phyloP scores from a whole-genome alignment of 2,329 filamentous ascomycete species.

The Cercospora zeae-maydis region DNA sequence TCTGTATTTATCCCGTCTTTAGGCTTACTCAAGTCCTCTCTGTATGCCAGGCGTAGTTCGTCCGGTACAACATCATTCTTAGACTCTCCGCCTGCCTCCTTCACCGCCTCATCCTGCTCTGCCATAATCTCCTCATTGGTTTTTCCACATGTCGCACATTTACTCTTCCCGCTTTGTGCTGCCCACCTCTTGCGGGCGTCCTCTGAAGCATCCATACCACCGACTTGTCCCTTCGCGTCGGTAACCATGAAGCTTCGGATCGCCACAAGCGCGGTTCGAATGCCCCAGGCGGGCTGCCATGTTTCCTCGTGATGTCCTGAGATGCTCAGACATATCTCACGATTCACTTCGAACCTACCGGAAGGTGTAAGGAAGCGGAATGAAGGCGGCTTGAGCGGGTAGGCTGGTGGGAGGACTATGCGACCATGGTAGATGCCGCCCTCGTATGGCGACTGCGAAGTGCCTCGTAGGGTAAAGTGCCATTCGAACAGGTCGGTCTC shows the following conservation, averaged over 20 bases:
- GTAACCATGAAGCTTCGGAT: constrained; percentile 92
- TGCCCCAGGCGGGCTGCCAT: constrained; percentile 97
- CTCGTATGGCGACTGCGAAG: constrained; percentile 70
- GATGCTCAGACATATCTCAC: constrained; percentile 94
- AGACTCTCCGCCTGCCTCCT: constrained; percentile 45
- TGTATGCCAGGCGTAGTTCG: constrained; percentile 64
- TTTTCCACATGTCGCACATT: constrained; percentile 64
- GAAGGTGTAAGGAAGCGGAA: constrained; percentile 93
- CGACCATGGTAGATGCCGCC: constrained; percentile 90
- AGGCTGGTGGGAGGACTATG: constrained; percentile 83
- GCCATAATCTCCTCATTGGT: constrained; percentile 70
- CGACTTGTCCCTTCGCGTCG: constrained; percentile 80
- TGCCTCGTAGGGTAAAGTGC: constrained; percentile 96
- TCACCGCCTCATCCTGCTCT: constrained; percentile 61
- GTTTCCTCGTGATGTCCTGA: constrained; percentile 95
- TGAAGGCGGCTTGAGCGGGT: constrained; percentile 87
- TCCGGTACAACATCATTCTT: constrained; percentile 50
- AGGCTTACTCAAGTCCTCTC: constrained; percentile 61
- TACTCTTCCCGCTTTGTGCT: constrained; percentile 60
- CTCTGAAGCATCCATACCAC: constrained; percentile 75
- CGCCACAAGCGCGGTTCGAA: constrained; percentile 77
- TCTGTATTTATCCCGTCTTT: constrained; percentile 19
- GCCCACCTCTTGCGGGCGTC: constrained; percentile 67
- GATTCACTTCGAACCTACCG: constrained; percentile 91
- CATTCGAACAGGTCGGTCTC: constrained; percentile 94